Evolutionary conservation across 768 basidiomycete genomes (phyloP), one percentile per base, ranked within the genome.

Genomic region (Leccinum obscurum): DNA sequence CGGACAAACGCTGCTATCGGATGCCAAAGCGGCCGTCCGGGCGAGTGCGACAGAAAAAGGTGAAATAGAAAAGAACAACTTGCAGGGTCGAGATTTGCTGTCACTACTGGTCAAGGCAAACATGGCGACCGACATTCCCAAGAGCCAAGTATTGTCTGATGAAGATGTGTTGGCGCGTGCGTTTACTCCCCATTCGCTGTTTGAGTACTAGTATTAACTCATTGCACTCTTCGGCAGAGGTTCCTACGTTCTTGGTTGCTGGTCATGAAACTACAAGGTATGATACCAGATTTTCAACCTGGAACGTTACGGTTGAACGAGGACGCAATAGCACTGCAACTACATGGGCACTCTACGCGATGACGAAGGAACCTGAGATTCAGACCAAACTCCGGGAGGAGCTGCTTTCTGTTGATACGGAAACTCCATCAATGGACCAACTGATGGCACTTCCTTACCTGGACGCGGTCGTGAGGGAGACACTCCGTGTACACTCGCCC

Each of bases 361-460:
- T 91, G 7, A 74, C 81, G 0, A 76, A 81, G 60, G 63, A 81
- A 46, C 77, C 77, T 0, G 74, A 78, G 1, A 72, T 81, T 4
- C 88, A 90, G 62, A 72, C 64, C 9, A 82, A 82, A 62, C 78
- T 92, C 0, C 79, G 87, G 1, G 77, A 82, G 2, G 89, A 92
- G 65, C 74, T 88, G 1, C 70, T 82, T 8, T 67, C 73, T 0
- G 74, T 86, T 11, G 66, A 77, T 1, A 85, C 83, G 0, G 83
- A 88, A 9, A 82, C 73, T 1, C 88, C 89, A 4, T 79, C 80
- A 3, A 89, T 90, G 85, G 90, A 92, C 32, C 80, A 86, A 35
- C 79, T 92, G 1, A 81, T 83, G 58, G 76, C 80, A 4, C 76
- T 93, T 4, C 81, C 86, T 0, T 90, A 88, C 65, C 83, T 92